These are phyloP conservation scores for Talaromyces rugulosus DNA, from an alignment of 2,329 filamentous ascomycete genomes.

Conservation along the genomic window DNA sequence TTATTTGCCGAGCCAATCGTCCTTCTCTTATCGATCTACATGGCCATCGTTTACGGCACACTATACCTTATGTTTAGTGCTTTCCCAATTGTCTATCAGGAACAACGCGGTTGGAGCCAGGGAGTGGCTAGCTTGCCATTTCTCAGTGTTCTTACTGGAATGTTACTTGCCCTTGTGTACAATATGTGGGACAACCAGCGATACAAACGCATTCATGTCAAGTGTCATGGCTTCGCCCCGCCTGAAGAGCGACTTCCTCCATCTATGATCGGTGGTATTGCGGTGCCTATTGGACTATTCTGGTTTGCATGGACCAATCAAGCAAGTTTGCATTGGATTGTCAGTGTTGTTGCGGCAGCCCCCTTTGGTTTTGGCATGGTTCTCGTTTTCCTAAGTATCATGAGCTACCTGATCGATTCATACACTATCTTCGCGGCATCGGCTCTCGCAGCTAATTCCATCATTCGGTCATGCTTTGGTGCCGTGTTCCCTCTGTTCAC, in stretches of 20 bases:
- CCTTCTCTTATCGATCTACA: constrained; percentile 24
- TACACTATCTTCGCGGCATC: constrained; percentile 26
- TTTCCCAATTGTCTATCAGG: constrained; percentile 27
- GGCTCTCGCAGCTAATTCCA: constrained; percentile 30
- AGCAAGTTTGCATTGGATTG: constrained; percentile 36
- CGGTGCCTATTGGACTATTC: constrained; percentile 45
- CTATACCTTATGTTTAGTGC: constrained; percentile 25
- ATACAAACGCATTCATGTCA: constrained; percentile 38
- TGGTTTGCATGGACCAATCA: constrained; percentile 48
- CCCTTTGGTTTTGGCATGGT: constrained; percentile 42
- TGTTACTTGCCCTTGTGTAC: constrained; percentile 32
- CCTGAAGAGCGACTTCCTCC: constrained; percentile 55
- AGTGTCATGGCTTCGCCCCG: constrained; percentile 53
- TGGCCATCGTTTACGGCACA: constrained; percentile 26
- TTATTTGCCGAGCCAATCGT: constrained; percentile 24
- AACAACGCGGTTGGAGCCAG: constrained; percentile 34
- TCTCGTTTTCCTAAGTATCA: constrained; percentile 32
- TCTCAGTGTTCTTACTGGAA: constrained; percentile 40
- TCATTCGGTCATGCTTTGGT: constrained; percentile 27
- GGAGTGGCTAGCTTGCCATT: constrained; percentile 41
- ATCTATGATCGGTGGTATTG: constrained; percentile 45
- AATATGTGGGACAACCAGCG: constrained; percentile 38
- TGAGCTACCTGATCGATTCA: constrained; percentile 30
- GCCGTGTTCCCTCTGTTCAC: constrained; percentile 39
- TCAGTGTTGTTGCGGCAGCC: constrained; percentile 21